These are phyloP conservation scores for Hanseniaspora sp. DNA, from an alignment of 1,139 yeast genomes.

Conservation along the genomic window DNA sequence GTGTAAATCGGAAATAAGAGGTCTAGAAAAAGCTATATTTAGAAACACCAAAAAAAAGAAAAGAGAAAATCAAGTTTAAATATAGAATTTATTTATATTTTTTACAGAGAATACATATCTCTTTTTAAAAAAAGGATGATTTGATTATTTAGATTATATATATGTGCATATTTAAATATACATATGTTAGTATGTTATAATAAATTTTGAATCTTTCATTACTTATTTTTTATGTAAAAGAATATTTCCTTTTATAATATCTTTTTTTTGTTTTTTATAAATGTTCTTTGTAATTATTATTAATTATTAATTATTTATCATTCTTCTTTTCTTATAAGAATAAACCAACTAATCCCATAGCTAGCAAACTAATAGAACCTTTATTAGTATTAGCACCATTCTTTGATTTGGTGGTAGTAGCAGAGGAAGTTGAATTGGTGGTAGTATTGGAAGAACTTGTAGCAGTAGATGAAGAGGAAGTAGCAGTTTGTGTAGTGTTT, in stretches of 20 bases:
- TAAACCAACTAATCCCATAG: conserved; percentile 13
- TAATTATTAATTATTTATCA: background rate
- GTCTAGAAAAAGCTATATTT: too few relatives aligned
- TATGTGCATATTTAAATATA: too few relatives aligned
- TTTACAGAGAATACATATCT: too few relatives aligned
- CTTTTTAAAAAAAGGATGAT: too few relatives aligned
- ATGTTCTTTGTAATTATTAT: background rate
- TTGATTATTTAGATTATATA: too few relatives aligned
- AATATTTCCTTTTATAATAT: background rate
- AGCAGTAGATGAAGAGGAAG: background rate
- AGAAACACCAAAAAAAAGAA: too few relatives aligned
- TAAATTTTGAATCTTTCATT: too few relatives aligned
- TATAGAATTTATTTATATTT: too few relatives aligned
- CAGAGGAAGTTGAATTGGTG: background rate
- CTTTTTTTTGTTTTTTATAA: background rate
- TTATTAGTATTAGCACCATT: conserved; percentile 9
- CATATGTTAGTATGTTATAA: too few relatives aligned
- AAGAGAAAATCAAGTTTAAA: too few relatives aligned
- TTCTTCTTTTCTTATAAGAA: background rate
- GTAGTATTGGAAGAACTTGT: background rate
- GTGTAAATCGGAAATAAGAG: too few relatives aligned
- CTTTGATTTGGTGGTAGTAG: background rate
- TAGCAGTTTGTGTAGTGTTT: background rate
- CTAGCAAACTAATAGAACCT: conserved; percentile 13
- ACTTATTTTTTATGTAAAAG: too few relatives aligned